Evolutionary conservation across 495 filamentous ascomycete species (phyloP).

Genomic region (Talaromyces thailandensis): DNA sequence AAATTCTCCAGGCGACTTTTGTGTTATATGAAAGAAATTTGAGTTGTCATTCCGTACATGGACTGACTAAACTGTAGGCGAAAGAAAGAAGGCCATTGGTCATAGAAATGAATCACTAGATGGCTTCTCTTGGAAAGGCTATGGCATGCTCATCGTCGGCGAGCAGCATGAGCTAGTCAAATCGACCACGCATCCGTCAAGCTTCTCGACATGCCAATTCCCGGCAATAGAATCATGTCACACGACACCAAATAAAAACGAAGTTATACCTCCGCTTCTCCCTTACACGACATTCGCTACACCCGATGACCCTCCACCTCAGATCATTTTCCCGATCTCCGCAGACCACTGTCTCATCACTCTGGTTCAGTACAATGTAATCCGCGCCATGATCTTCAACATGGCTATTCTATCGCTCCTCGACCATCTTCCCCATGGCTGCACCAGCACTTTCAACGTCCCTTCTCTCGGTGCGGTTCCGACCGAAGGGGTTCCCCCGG

Average conservation of each 20-base stretch:
- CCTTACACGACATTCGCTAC: conserved; percentile 21
- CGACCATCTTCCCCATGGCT: conserved; percentile 10
- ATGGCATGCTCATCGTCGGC: neutral
- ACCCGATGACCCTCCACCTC: conserved; percentile 17
- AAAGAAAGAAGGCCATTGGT: neutral
- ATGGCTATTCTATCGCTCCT: conserved; percentile 10
- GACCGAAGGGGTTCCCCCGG: conserved; percentile 19
- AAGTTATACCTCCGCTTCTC: conserved; percentile 17
- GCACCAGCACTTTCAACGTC: neutral
- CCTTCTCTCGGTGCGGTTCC: conserved; percentile 5
- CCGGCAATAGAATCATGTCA: neutral
- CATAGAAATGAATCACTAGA: neutral
- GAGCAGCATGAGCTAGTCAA: neutral
- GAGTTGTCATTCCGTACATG: neutral
- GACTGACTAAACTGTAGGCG: neutral
- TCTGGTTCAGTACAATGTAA: conserved; percentile 33
- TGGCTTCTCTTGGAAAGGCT: neutral
- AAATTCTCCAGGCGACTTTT: neutral
- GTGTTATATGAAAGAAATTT: neutral
- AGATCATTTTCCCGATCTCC: conserved; percentile 3
- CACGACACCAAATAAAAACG: conserved; percentile 8
- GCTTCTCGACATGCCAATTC: neutral
- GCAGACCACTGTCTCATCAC: conserved; percentile 25
- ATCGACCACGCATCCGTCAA: neutral
- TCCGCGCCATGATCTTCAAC: conserved; percentile 24